phyloP scores from a whole-genome alignment of 192 early-diverging fungal species.

The Chytriomyces sp. region DNA sequence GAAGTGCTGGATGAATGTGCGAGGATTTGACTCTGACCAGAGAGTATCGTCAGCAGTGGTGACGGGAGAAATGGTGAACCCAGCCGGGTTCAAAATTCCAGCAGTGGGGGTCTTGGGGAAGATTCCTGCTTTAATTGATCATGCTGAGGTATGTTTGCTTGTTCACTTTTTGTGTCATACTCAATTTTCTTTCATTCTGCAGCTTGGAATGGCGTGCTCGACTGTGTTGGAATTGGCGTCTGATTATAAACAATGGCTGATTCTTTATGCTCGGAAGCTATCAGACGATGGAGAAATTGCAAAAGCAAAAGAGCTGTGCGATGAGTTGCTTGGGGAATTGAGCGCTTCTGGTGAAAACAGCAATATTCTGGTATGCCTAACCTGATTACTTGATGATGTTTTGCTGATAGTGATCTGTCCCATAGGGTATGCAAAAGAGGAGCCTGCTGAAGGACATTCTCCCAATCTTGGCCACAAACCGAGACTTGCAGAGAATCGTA shows the following conservation, averaged over 20 bases:
- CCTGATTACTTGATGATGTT: too few species aligned
- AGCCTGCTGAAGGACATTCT: conserved; percentile 29
- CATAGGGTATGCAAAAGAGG: conserved; percentile 17
- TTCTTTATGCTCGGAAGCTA: conserved; percentile 68
- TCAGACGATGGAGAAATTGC: conserved; percentile 65
- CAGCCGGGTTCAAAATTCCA: conserved; percentile 24
- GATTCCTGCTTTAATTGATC: conserved; percentile 24
- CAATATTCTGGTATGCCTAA: too few species aligned
- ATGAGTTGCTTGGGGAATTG: conserved; percentile 59
- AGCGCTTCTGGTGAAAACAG: background rate
- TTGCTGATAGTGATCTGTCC: too few species aligned
- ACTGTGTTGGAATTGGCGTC: conserved; percentile 57
- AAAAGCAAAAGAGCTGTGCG: conserved; percentile 72
- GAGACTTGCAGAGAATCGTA: conserved; percentile 9
- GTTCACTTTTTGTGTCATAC: conserved; percentile 6
- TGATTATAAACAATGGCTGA: conserved; percentile 67
- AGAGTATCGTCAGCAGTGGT: conserved; percentile 12
- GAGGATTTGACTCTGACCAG: conserved; percentile 47
- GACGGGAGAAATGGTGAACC: conserved; percentile 9
- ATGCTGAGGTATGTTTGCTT: conserved; percentile 19
- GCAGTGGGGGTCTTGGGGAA: conserved; percentile 22
- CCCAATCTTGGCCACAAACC: conserved; percentile 33
- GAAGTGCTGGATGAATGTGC: conserved; percentile 71
- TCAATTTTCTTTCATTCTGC: background rate
- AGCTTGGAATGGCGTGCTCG: conserved; percentile 63